Evolutionary conservation across 768 basidiomycete genomes (phyloP), one percentile per base, ranked within the genome.

Genomic region (Pleurotus platypus): DNA sequence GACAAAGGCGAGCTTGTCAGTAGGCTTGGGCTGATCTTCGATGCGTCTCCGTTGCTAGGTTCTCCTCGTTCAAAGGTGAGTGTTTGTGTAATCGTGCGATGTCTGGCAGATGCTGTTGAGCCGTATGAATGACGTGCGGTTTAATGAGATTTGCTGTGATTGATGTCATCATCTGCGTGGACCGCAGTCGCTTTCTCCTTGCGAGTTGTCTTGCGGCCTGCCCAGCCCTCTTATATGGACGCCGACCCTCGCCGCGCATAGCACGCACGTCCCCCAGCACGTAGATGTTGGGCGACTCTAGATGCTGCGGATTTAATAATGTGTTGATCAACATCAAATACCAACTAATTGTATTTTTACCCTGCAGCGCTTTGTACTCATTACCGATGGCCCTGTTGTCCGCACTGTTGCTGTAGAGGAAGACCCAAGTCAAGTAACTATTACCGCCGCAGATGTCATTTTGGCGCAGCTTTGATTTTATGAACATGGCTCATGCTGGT

Each of bases 51-150:
- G 2, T 65, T 84, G 12, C 79, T 93, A 12, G 90, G 90, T 16
- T 80, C 78, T 8, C 81, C 81, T 1, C 86, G 90, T 45, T 80
- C 86, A 49, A 87, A 86, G 78, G 85, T 82, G 61, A 30, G 68
- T 58, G 57, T 18, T 20, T 15, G 15, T 27, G 16, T 47, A 11
- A 30, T 8, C 16, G 30, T 35, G 9, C 9, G 11, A 35, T 9
- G 30, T 35, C 30, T 35, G 30, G 30, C 24, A 35, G 3, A 35
- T 35, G 9, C 9, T 35, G 30, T 35, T 35, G 30, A 11, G 5
- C 24, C 24, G 24, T 24, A 4, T 24, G 24, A 4, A 24, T 24
- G 24, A 22, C n/a, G 18, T 49, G 27, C 15, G 1, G 9, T 45
- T 45, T 15, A 24, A 24, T 24, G 0, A 24, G 4, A 11, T 45